Evolutionary conservation across 352 stramenopile species (phyloP).

Genomic region (Albugo laibachii): DNA sequence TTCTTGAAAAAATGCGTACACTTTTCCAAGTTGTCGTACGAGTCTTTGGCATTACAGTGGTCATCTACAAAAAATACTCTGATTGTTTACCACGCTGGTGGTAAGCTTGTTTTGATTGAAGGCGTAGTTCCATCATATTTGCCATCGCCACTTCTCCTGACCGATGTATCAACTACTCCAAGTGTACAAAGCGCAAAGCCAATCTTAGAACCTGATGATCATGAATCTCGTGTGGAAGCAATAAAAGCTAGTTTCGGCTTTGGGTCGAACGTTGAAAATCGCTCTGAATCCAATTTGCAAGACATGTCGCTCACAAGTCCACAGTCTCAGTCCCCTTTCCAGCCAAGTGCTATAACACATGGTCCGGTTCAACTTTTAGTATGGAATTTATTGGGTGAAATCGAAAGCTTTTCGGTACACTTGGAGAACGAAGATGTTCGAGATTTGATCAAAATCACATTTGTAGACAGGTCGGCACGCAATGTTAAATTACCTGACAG

Average conservation of each 20-base stretch:
- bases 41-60: conserved; percentile 35
- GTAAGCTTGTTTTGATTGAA: conserved; percentile 41
- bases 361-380: conserved; percentile 28
- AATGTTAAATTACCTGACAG: conserved; percentile 76
- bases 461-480: conserved; percentile 55
- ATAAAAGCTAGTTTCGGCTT: conserved; percentile 77
- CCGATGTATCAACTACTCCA: not conserved
- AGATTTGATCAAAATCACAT: conserved; percentile 65
- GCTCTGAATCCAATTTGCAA: conserved; percentile 7
- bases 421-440: conserved; percentile 25
- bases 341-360: conserved; percentile 29
- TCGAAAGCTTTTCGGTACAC: conserved; percentile 43
- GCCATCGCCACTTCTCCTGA: conserved; percentile 9
- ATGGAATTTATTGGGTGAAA: conserved; percentile 61
- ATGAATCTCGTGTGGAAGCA: conserved; percentile 43
- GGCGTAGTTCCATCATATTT: conserved; percentile 23
- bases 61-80: conserved; percentile 26
- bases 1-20: conserved; percentile 14
- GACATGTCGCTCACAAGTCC: not conserved
- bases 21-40: conserved; percentile 37
- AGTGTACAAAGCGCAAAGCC: not conserved
- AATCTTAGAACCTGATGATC: conserved; percentile 17
- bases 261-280: conserved; percentile 14
- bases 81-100: conserved; percentile 32
- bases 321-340: conserved; percentile 24